A percentile compares a stretch with the other conserved stretches of the same genome.
These are phyloP conservation scores for Ganoderma meredithae DNA, from an alignment of 1,284 basidiomycete genomes.

Conservation along the genomic window DNA sequence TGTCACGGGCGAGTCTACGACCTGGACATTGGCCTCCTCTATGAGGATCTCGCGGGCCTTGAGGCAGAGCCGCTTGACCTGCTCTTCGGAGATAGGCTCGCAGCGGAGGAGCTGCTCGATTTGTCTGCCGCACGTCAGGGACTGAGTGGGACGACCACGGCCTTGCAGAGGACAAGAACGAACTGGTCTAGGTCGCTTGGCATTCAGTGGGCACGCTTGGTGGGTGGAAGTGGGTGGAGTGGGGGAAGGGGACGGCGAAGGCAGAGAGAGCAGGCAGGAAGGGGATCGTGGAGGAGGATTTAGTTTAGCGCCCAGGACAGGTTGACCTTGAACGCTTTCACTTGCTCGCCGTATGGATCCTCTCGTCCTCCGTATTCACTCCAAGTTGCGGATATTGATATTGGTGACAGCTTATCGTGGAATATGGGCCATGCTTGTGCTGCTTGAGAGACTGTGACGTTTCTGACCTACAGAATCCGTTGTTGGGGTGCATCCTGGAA, in stretches of 20 bases:
- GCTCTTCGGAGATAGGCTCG: slow-evolving; percentile 91
- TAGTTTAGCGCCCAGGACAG: not conserved
- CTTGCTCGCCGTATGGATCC: too few species aligned
- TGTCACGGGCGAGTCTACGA: slow-evolving; percentile 96
- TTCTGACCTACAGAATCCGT: too few species aligned
- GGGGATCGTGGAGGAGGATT: not conserved
- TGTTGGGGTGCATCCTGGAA: too few species aligned
- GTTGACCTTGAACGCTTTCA: too few species aligned
- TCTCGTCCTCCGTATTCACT: too few species aligned
- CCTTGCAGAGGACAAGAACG: slow-evolving; percentile 22
- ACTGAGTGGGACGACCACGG: slow-evolving; percentile 7
- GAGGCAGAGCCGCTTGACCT: slow-evolving; percentile 92
- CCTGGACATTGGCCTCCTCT: slow-evolving; percentile 97
- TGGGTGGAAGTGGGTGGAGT: too few species aligned
- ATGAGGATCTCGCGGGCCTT: slow-evolving; percentile 97
- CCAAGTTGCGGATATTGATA: too few species aligned
- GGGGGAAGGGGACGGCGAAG: not conserved
- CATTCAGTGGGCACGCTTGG: slow-evolving; percentile 11
- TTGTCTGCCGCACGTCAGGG: slow-evolving; percentile 57
- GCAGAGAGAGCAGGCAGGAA: not conserved
- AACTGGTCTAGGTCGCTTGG: slow-evolving; percentile 33
- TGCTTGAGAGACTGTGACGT: too few species aligned
- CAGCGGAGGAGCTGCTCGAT: slow-evolving; percentile 91
- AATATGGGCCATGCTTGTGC: too few species aligned
- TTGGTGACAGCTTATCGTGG: too few species aligned